Evolutionary conservation across 2,329 filamentous ascomycete species (phyloP).

Genomic region (Xylaria digitata): DNA sequence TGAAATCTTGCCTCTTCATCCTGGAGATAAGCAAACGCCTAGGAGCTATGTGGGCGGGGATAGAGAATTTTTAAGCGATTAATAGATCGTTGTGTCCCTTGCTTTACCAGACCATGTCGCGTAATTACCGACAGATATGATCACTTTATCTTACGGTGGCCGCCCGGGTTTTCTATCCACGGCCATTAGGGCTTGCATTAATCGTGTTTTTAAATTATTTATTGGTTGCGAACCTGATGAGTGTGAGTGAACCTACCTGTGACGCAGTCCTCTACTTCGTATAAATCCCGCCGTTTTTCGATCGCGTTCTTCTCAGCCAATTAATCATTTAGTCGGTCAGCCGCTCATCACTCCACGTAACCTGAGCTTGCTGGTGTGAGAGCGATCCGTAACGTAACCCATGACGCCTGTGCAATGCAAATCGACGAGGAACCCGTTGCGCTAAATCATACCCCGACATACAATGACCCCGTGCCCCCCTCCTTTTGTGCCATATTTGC

Average conservation of each 20-base stretch:
- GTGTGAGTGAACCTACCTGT: constrained; percentile 20
- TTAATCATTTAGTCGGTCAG: constrained; percentile 32
- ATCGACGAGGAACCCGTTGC: constrained; percentile 49
- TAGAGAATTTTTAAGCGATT: constrained; percentile 5
- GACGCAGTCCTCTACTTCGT: constrained; percentile 19
- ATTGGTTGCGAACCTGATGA: constrained; percentile 29
- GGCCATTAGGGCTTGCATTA: constrained; percentile 19
- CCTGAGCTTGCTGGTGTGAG: constrained; percentile 33
- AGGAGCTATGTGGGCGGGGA: constrained; percentile 10
- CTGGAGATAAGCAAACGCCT: constrained; percentile 15
- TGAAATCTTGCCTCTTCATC: constrained; percentile 28
- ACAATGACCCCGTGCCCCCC: constrained; percentile 35
- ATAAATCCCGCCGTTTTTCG: constrained; percentile 29
- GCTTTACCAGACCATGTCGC: neutral
- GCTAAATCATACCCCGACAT: constrained; percentile 44
- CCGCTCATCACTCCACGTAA: constrained; percentile 30
- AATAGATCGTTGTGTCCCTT: constrained; percentile 6
- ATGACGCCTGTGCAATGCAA: constrained; percentile 56
- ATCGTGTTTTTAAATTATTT: constrained; percentile 36
- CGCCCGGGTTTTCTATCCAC: neutral
- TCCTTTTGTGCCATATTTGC: constrained; percentile 36
- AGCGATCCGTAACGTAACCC: constrained; percentile 46
- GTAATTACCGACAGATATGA: constrained; percentile 16
- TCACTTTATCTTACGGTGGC: neutral
- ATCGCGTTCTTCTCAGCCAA: constrained; percentile 23